phyloP scores from a whole-genome alignment of 2,329 filamentous ascomycete species.

The Grosmannia huntii region DNA sequence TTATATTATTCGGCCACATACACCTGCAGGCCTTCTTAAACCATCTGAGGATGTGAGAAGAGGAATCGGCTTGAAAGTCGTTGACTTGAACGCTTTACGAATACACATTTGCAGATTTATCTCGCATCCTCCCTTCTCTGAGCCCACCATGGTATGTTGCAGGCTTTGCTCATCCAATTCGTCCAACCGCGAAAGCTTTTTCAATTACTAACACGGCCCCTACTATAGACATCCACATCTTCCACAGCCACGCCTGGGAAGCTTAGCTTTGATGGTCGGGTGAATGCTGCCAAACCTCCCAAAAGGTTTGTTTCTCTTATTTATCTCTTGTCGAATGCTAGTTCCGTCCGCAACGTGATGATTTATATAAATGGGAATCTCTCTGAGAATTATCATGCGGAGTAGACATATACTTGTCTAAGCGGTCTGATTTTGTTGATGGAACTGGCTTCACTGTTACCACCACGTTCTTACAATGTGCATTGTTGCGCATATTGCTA shows the following conservation, averaged over 20 bases:
- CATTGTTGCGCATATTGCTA: not conserved
- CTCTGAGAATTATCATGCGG: slow-evolving; percentile 91
- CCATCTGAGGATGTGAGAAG: not conserved
- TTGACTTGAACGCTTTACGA: not conserved
- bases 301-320: slow-evolving; percentile 54
- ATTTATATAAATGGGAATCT: slow-evolving; percentile 99
- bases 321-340: not conserved
- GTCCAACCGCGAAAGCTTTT: not conserved
- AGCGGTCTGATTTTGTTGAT: slow-evolving; percentile 14
- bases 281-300: slow-evolving; percentile 72
- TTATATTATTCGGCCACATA: not conserved
- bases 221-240: slow-evolving; percentile 51
- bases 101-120: not conserved
- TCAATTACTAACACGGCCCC: not conserved
- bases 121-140: not conserved
- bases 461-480: not conserved
- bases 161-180: not conserved
- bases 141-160: slow-evolving; percentile 3
- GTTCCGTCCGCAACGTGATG: slow-evolving; percentile 46
- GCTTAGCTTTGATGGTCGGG: slow-evolving; percentile 66
- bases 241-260: slow-evolving; percentile 59
- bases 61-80: not conserved
- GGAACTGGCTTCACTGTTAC: slow-evolving; percentile 3
- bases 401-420: slow-evolving; percentile 61
- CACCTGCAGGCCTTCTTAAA: not conserved